Conservation (phyloP, 1,284 basidiomycete species). For the Cystobasidium pallidum region DNA sequence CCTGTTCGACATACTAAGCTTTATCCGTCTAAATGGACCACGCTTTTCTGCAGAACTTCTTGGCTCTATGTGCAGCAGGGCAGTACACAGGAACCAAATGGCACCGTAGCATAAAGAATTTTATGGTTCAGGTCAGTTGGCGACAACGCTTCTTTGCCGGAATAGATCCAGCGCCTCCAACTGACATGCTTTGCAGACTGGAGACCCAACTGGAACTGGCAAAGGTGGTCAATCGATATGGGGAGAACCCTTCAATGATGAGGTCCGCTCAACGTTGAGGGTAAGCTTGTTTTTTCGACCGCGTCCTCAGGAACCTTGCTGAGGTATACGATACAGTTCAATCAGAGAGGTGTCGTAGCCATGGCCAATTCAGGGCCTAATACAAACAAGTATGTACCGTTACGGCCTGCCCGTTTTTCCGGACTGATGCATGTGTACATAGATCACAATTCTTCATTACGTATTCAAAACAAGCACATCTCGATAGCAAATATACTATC, state of each 20-base stretch:
- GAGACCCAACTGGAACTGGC: slow-evolving; percentile 58
- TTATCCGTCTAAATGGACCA: slow-evolving; percentile 55
- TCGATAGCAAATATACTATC: slow-evolving; percentile 93
- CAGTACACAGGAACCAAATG: slow-evolving; percentile 86
- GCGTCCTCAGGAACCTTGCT: neutral
- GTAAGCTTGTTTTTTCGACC: slow-evolving; percentile 58
- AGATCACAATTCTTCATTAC: slow-evolving; percentile 82
- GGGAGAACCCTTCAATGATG: slow-evolving; percentile 82
- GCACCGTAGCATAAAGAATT: slow-evolving; percentile 89
- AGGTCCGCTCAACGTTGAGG: slow-evolving; percentile 87
- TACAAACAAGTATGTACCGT: slow-evolving; percentile 69
- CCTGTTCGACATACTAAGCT: neutral
- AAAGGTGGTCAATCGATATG: slow-evolving; percentile 62
- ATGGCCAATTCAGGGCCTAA: slow-evolving; percentile 95
- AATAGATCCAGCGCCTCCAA: neutral
- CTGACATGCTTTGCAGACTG: slow-evolving; percentile 50
- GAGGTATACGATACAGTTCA: slow-evolving; percentile 69
- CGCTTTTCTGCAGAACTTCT: slow-evolving; percentile 71
- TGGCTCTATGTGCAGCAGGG: slow-evolving; percentile 86
- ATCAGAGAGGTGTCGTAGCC: slow-evolving; percentile 86
- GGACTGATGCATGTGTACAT: neutral
- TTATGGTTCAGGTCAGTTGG: slow-evolving; percentile 73
- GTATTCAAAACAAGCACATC: slow-evolving; percentile 85
- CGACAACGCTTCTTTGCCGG: neutral
- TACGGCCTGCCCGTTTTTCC: neutral